phyloP scores from a whole-genome alignment of 2,329 filamentous ascomycete species.

The Amesomyces nigricolor region DNA sequence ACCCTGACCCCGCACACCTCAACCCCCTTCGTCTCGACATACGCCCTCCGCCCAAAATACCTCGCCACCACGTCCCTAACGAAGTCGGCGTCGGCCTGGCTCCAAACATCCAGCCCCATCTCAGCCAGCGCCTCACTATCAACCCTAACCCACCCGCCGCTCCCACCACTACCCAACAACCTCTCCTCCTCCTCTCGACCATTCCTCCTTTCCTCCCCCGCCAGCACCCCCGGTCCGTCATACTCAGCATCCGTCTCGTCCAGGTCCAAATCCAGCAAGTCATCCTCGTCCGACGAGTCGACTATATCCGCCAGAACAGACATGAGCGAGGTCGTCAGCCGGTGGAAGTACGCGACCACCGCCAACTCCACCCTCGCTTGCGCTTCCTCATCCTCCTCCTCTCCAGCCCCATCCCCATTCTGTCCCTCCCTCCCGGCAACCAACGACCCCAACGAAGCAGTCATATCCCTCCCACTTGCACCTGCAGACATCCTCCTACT shows the following conservation, averaged over 20 bases:
- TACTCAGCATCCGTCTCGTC: slow-evolving; percentile 14
- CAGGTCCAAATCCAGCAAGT: slow-evolving; percentile 28
- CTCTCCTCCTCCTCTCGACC: slow-evolving; percentile 18
- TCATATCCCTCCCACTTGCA: slow-evolving; percentile 30
- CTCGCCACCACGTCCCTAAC: slow-evolving; percentile 54
- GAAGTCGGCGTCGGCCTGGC: slow-evolving; percentile 62
- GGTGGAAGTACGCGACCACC: slow-evolving; percentile 76
- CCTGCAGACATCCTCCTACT: slow-evolving; percentile 28
- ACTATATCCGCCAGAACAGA: slow-evolving; percentile 58
- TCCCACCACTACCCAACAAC: slow-evolving; percentile 18
- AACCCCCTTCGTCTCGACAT: slow-evolving; percentile 62
- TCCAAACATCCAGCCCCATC: slow-evolving; percentile 78
- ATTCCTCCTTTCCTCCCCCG: slow-evolving; percentile 4
- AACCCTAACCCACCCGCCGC: slow-evolving; percentile 46
- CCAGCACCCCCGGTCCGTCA: background rate
- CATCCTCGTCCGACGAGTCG: slow-evolving; percentile 42
- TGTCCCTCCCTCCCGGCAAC: slow-evolving; percentile 30
- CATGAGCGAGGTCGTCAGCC: slow-evolving; percentile 62
- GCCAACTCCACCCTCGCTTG: slow-evolving; percentile 57
- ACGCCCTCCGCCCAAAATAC: slow-evolving; percentile 61
- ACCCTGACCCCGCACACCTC: slow-evolving; percentile 70
- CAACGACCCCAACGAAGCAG: slow-evolving; percentile 43
- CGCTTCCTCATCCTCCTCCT: slow-evolving; percentile 39
- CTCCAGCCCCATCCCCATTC: slow-evolving; percentile 22
- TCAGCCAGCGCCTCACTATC: slow-evolving; percentile 59